Percentiles rank a stretch among this genome's conserved stretches.
Evolutionary conservation across 2,329 filamentous ascomycete genomes (phyloP).

Genomic region (Furcasterigmium sp.): DNA sequence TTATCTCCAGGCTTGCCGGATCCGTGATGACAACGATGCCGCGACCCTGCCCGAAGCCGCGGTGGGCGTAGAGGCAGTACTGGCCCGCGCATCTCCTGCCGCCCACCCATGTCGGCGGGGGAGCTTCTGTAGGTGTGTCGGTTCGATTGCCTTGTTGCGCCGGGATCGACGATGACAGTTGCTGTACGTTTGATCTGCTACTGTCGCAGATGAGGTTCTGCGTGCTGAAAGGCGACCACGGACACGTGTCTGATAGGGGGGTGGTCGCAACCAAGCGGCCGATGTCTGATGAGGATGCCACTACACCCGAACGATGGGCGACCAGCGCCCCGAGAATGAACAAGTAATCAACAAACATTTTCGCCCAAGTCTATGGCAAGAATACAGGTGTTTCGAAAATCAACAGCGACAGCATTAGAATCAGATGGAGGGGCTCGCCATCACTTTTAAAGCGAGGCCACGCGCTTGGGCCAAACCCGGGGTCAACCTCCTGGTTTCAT

Average conservation of each 20-base stretch:
- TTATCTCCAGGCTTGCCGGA: constrained; percentile 9
- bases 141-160: not conserved
- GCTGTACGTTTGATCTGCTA: not conserved
- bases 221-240: not conserved
- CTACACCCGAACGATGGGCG: not conserved
- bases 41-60: constrained; percentile 25
- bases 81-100: constrained; percentile 7
- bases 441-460: not conserved
- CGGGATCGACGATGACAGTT: not conserved
- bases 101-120: constrained; percentile 6
- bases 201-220: not conserved
- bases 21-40: constrained; percentile 34
- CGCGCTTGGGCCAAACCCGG: not conserved
- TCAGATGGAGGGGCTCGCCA: not conserved
- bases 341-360: not conserved
- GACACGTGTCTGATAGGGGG: not conserved
- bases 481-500: constrained; percentile 5
- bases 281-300: not conserved
- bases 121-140: not conserved
- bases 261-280: not conserved
- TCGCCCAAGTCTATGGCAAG: too few species aligned
- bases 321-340: not conserved
- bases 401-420: not conserved
- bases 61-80: constrained; percentile 28
- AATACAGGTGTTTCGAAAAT: not conserved